Evolutionary conservation across 257 asterid species (phyloP).

Genomic region (Ophiorrhiza pumila): DNA sequence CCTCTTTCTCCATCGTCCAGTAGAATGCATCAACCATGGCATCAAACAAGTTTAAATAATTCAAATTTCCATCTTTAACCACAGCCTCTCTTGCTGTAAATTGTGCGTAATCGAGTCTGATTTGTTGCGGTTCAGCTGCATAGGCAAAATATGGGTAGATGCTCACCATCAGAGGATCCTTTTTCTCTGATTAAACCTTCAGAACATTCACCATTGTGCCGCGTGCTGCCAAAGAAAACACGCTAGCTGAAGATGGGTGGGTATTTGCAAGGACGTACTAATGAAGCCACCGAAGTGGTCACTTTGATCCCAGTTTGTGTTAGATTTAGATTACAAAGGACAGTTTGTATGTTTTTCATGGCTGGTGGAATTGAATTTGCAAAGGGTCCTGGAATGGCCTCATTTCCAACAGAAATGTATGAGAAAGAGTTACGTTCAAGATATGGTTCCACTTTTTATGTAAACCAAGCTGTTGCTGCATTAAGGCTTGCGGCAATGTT

Average conservation of each 20-base stretch:
- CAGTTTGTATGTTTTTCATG: not conserved
- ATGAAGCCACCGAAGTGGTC: not conserved
- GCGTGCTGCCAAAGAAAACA: not conserved
- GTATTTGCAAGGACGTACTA: not conserved
- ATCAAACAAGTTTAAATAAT: conserved; percentile 31
- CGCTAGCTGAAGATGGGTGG: conserved; percentile 2
- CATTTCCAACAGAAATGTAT: conserved; percentile 36
- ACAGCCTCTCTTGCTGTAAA: conserved; percentile 13
- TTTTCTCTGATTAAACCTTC: not conserved
- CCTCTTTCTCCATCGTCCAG: conserved; percentile 34
- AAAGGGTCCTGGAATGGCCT: conserved; percentile 7
- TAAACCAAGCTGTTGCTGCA: conserved; percentile 31
- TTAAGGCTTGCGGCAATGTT: conserved; percentile 15
- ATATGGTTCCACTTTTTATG: conserved; percentile 15
- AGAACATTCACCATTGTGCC: not conserved
- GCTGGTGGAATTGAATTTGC: not conserved
- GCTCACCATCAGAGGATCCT: no score
- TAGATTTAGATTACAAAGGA: not conserved
- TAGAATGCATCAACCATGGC: conserved; percentile 37
- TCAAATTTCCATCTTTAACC: not conserved
- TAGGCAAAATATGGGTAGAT: conserved; percentile 44
- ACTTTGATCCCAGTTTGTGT: not conserved
- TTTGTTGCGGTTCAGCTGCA: not conserved
- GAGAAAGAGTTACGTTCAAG: conserved; percentile 15
- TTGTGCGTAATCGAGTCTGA: conserved; percentile 30